Conservation (phyloP, 495 filamentous ascomycete species). For the Apiosordaria backusii region DNA sequence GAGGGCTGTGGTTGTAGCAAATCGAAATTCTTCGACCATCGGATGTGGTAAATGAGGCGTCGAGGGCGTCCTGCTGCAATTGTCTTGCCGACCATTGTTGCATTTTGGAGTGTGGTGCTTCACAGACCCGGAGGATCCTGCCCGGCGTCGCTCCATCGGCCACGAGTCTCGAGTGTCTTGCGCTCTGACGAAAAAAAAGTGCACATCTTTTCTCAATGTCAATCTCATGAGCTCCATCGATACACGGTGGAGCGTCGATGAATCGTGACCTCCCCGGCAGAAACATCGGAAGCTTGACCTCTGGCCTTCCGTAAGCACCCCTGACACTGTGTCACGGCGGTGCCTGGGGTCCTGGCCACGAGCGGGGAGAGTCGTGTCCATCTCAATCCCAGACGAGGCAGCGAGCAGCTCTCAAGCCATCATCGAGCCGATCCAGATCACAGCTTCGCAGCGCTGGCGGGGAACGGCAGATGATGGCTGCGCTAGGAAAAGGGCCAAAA, state of each 20-base stretch:
- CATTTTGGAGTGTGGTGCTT: background rate
- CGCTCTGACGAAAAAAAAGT: background rate
- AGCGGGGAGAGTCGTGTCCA: background rate
- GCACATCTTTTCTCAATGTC: background rate
- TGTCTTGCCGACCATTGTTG: background rate
- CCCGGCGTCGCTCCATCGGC: background rate
- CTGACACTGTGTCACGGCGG: background rate
- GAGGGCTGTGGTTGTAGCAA: background rate
- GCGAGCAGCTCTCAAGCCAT: background rate
- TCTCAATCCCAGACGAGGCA: background rate
- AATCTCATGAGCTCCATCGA: background rate
- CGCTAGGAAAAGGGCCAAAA: background rate
- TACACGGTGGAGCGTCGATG: slow-evolving; percentile 1
- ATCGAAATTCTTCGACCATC: background rate
- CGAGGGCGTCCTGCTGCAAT: background rate
- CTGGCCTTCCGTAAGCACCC: background rate
- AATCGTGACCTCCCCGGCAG: slow-evolving; percentile 1
- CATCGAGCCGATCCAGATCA: slow-evolving; percentile 1
- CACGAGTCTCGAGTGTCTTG: background rate
- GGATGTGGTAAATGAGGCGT: background rate
- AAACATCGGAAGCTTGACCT: slow-evolving; percentile 2
- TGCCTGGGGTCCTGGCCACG: background rate
- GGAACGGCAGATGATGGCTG: background rate
- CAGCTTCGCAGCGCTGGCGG: background rate
- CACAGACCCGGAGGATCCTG: slow-evolving; percentile 1